Evolutionary conservation across 2,329 filamentous ascomycete genomes (phyloP).

Genomic region (Colletotrichum aenigma): DNA sequence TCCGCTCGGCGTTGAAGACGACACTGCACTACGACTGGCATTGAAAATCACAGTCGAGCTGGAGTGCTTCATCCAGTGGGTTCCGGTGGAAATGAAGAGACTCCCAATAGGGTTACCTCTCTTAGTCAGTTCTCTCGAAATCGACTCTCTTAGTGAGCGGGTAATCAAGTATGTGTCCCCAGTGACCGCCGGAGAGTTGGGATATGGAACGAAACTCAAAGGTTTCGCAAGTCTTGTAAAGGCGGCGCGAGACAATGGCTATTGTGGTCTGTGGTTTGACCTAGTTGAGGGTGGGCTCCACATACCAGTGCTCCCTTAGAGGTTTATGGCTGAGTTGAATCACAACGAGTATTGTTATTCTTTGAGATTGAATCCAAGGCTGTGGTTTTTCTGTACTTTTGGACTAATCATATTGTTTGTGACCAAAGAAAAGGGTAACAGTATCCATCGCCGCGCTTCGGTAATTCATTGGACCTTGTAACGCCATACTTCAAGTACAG

Average conservation of each 20-base stretch:
- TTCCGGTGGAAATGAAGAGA: not conserved
- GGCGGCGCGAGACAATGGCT: not conserved
- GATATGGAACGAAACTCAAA: not conserved
- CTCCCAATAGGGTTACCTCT: not conserved
- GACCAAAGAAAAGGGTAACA: fast-evolving
- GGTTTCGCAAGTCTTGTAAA: not conserved
- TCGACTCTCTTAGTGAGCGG: not conserved
- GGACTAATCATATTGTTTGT: not conserved
- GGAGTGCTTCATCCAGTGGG: not conserved
- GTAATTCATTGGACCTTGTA: not conserved
- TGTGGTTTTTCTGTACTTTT: not conserved
- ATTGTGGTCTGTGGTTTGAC: not conserved
- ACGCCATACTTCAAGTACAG: not conserved
- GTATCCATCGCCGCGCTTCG: not conserved
- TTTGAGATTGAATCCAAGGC: not conserved
- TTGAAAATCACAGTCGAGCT: not conserved
- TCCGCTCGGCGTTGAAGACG: not conserved
- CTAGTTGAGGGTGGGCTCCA: not conserved
- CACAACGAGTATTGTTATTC: not conserved
- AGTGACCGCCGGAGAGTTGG: not conserved
- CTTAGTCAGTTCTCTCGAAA: not conserved
- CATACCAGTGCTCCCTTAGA: not conserved
- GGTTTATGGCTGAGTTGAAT: not conserved
- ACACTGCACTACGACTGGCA: not conserved
- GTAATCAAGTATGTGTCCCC: not conserved